Percentiles rank a stretch among this genome's conserved stretches.
phyloP scores from a whole-genome alignment of 2,329 filamentous ascomycete genomes.

The Furcasterigmium furcatum region DNA sequence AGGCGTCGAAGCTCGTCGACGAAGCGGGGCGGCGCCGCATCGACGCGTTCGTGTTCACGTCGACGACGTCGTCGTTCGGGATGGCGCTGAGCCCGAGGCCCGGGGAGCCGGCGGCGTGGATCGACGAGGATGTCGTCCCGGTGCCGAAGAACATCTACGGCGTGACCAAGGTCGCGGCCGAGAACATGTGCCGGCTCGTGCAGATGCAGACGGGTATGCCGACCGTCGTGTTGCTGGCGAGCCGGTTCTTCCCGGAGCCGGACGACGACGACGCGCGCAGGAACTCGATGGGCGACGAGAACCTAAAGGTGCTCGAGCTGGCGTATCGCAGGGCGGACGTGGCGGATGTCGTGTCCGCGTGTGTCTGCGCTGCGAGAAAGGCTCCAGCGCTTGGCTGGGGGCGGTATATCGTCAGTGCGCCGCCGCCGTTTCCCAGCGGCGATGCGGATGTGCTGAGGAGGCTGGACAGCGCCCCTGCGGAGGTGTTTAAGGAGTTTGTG shows the following conservation, averaged over 20 bases:
- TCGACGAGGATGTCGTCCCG: constrained; percentile 35
- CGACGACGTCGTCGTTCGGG: constrained; percentile 43
- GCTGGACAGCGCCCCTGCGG: constrained; percentile 27
- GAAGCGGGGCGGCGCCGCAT: constrained; percentile 14
- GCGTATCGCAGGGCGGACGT: constrained; percentile 41
- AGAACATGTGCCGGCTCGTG: constrained; percentile 41
- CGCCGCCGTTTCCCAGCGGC: constrained; percentile 30
- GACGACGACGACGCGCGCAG: constrained; percentile 41
- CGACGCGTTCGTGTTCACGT: constrained; percentile 39
- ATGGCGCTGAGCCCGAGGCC: constrained; percentile 30
- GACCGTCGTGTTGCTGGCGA: constrained; percentile 39
- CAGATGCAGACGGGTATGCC: constrained; percentile 35
- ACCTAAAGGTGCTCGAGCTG: constrained; percentile 45
- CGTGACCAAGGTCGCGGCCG: constrained; percentile 43
- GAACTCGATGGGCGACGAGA: constrained; percentile 31
- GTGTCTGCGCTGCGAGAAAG: constrained; percentile 31
- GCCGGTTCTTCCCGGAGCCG: constrained; percentile 45
- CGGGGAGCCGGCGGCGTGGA: constrained; percentile 37
- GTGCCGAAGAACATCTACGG: constrained; percentile 47
- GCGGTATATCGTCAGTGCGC: constrained; percentile 40
- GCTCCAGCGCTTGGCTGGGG: constrained; percentile 29
- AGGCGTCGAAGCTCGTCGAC: constrained; percentile 19
- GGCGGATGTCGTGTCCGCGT: constrained; percentile 37
- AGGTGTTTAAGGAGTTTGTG: constrained; percentile 21
- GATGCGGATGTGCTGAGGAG: constrained; percentile 22